Evolutionary conservation across 306 rosid genomes (phyloP).

Genomic region (Urtica urens): DNA sequence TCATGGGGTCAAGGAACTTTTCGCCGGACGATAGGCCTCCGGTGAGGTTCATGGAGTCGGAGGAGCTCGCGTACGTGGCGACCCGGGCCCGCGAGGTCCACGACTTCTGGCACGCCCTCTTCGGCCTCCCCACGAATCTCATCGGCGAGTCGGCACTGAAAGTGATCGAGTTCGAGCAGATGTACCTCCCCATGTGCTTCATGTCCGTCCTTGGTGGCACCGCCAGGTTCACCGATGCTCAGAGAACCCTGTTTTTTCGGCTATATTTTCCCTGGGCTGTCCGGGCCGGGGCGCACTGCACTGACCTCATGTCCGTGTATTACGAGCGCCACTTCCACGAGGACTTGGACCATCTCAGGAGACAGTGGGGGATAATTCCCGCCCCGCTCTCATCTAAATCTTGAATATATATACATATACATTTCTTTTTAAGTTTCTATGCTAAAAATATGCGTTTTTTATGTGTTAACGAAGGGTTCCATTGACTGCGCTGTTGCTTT

Average conservation of each 20-base stretch:
- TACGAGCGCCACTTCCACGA: slow-evolving; percentile 77
- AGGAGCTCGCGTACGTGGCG: slow-evolving; percentile 69
- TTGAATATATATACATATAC: too few relatives aligned
- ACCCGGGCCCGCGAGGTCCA: slow-evolving; percentile 93
- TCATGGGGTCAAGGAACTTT: slow-evolving; percentile 94
- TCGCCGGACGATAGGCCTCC: slow-evolving; percentile 93
- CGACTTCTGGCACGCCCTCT: slow-evolving; percentile 91
- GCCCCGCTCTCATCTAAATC: slow-evolving; percentile 39
- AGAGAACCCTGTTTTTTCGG: slow-evolving; percentile 67
- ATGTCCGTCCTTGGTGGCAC: slow-evolving; percentile 67
- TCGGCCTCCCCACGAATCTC: slow-evolving; percentile 76
- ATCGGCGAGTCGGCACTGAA: slow-evolving; percentile 86
- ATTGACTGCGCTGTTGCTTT: too few relatives aligned
- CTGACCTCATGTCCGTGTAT: slow-evolving; percentile 79
- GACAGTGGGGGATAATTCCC: slow-evolving; percentile 67
- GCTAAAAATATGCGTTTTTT: too few relatives aligned
- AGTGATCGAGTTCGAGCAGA: slow-evolving; percentile 79
- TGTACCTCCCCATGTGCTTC: slow-evolving; percentile 80
- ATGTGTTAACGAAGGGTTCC: too few relatives aligned
- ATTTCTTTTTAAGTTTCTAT: too few relatives aligned
- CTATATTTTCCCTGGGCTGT: slow-evolving; percentile 87
- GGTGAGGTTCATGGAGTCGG: slow-evolving; percentile 82
- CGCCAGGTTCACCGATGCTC: slow-evolving; percentile 57
- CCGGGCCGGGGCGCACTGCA: slow-evolving; percentile 63
- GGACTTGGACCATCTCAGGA: slow-evolving; percentile 68